Conservation (phyloP, 805 yeast genomes). For the Metschnikowia lunata region DNA sequence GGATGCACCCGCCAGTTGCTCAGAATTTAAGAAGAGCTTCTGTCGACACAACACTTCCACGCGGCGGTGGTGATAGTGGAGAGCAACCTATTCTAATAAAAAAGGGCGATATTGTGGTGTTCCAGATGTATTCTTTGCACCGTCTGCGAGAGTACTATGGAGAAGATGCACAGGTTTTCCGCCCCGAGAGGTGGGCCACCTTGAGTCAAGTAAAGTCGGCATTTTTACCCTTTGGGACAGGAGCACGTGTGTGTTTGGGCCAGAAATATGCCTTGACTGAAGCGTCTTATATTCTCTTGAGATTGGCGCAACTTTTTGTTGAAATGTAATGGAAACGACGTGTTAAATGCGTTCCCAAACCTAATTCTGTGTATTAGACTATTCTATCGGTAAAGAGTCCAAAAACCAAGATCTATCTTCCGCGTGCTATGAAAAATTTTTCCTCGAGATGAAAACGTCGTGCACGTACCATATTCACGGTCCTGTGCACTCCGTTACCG, state of each 20-base stretch:
- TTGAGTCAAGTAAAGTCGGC: conserved; percentile 11
- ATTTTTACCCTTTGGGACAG: conserved; percentile 13
- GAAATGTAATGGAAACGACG: no score
- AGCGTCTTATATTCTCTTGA: conserved; percentile 12
- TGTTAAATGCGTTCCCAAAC: no score
- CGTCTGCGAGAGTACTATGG: conserved; percentile 11
- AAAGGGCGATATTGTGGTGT: conserved; percentile 12
- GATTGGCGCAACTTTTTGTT: conserved; percentile 9
- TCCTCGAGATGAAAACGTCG: no score
- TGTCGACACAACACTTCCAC: conserved; percentile 45
- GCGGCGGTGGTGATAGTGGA: conserved; percentile 45
- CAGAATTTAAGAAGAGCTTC: conserved; percentile 41
- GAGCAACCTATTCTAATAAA: conserved; percentile 28
- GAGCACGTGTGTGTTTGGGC: conserved; percentile 16
- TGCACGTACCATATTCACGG: no score
- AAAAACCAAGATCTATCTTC: no score
- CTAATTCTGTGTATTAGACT: no score
- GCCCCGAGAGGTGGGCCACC: conserved; percentile 16
- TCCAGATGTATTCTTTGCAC: conserved; percentile 12
- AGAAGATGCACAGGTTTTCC: conserved; percentile 10
- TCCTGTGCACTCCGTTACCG: no score
- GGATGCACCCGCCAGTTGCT: conserved; percentile 52
- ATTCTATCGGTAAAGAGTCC: no score
- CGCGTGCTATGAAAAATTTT: no score
- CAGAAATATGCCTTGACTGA: conserved; percentile 16